phyloP scores from a whole-genome alignment of 1,284 basidiomycete species.

The Ceratobasidium theobromae region DNA sequence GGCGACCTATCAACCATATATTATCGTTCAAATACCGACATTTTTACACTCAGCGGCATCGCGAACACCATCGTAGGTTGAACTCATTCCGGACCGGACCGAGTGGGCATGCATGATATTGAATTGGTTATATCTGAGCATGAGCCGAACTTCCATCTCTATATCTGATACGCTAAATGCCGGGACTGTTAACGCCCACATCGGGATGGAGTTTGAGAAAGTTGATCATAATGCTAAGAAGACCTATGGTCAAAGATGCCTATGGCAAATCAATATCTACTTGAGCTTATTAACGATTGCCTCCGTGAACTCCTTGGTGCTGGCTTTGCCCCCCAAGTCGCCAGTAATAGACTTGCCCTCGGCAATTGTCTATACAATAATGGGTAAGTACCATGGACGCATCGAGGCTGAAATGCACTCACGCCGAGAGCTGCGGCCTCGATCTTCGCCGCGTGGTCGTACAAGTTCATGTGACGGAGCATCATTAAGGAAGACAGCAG shows the following conservation, averaged over 20 bases:
- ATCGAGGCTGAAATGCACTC: slow-evolving; percentile 43
- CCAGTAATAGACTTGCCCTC: slow-evolving; percentile 92
- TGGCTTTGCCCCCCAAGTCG: slow-evolving; percentile 88
- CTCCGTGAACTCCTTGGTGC: slow-evolving; percentile 83
- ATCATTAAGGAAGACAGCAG: slow-evolving; percentile 96
- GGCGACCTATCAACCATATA: slow-evolving; percentile 1
- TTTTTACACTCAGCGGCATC: slow-evolving; percentile 2
- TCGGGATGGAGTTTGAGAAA: neutral
- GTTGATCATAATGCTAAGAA: neutral
- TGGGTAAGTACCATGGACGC: slow-evolving; percentile 24
- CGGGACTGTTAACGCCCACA: neutral
- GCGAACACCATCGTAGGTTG: neutral
- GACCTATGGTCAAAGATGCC: neutral
- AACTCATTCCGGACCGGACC: neutral
- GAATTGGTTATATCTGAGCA: neutral
- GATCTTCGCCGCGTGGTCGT: slow-evolving; percentile 84
- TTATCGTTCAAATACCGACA: slow-evolving; percentile 1
- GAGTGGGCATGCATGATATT: neutral
- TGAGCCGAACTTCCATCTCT: neutral
- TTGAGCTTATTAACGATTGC: slow-evolving; percentile 79
- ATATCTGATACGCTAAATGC: neutral
- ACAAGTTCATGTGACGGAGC: slow-evolving; percentile 94
- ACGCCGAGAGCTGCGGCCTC: slow-evolving; percentile 88
- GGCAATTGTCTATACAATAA: slow-evolving; percentile 74
- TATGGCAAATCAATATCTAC: neutral